phyloP scores from a whole-genome alignment of 2,329 filamentous ascomycete species.

The Aspergillus amoenus region DNA sequence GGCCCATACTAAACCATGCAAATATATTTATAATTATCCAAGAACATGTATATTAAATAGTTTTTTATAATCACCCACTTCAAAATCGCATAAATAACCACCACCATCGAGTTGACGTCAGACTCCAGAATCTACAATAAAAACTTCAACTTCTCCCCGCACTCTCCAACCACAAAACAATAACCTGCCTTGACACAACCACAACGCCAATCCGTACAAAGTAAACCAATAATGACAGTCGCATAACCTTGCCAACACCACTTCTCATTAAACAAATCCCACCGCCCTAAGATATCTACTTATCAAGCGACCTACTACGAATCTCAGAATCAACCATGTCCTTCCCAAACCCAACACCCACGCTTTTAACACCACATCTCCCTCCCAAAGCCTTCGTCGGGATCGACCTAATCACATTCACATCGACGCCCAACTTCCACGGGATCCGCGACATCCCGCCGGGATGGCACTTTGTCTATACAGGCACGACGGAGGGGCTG shows the following conservation, averaged over 20 bases:
- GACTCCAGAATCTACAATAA: neutral
- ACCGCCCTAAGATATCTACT: neutral
- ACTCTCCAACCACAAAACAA: neutral
- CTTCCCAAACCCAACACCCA: slow-evolving; percentile 25
- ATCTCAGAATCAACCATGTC: neutral
- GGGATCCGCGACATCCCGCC: slow-evolving; percentile 60
- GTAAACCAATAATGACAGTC: neutral
- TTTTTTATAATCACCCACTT: neutral
- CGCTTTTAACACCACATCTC: slow-evolving; percentile 45
- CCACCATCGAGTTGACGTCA: neutral
- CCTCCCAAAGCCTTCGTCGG: slow-evolving; percentile 52
- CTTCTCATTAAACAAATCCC: neutral
- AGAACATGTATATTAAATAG: neutral
- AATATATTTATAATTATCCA: neutral
- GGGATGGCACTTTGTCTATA: slow-evolving; percentile 63
- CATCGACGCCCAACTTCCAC: slow-evolving; percentile 59
- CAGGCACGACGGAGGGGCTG: slow-evolving; percentile 56
- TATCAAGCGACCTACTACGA: neutral
- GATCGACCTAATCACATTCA: slow-evolving; percentile 60
- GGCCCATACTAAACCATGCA: neutral
- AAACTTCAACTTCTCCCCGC: neutral
- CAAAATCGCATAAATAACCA: neutral
- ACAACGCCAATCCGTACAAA: neutral
- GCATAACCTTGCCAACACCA: neutral
- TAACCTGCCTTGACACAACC: neutral